Evolutionary conservation across 495 filamentous ascomycete species (phyloP).

Genomic region (Penicillium waksmanii): DNA sequence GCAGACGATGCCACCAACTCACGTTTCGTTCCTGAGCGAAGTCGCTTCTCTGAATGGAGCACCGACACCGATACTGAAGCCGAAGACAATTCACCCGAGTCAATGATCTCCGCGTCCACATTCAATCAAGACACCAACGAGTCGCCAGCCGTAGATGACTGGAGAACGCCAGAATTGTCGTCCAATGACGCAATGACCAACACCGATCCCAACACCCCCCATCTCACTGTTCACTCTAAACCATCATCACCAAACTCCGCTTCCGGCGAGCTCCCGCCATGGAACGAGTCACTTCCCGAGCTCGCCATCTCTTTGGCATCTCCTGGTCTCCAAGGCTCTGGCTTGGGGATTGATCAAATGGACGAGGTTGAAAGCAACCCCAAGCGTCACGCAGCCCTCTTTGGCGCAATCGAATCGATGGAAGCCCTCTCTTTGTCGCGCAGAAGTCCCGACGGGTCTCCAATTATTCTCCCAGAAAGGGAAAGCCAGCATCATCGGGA

Average conservation of each 20-base stretch:
- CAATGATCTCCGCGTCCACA: conserved; percentile 41
- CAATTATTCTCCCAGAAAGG: conserved; percentile 29
- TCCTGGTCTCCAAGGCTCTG: conserved; percentile 36
- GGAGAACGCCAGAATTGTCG: conserved; percentile 32
- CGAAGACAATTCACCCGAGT: conserved; percentile 40
- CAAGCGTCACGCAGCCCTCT: conserved; percentile 51
- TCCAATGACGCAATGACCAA: conserved; percentile 27
- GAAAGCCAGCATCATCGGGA: conserved; percentile 7
- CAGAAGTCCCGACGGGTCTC: conserved; percentile 28
- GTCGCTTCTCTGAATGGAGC: conserved; percentile 55
- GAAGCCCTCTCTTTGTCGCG: conserved; percentile 33
- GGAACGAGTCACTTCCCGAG: conserved; percentile 33
- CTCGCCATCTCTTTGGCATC: conserved; percentile 39
- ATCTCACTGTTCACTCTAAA: conserved; percentile 40
- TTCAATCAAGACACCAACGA: conserved; percentile 31
- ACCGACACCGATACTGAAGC: conserved; percentile 39
- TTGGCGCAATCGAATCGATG: conserved; percentile 39
- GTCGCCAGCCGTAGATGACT: conserved; percentile 26
- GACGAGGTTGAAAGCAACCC: conserved; percentile 47
- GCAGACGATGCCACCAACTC: conserved; percentile 37
- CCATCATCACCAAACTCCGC: conserved; percentile 41
- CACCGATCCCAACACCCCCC: conserved; percentile 46
- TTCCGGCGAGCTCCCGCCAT: conserved; percentile 34
- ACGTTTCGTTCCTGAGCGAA: conserved; percentile 35
- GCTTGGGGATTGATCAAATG: conserved; percentile 42